Evolutionary conservation across 2,329 filamentous ascomycete genomes (phyloP).

Genomic region (Diplodia scrobiculata): DNA sequence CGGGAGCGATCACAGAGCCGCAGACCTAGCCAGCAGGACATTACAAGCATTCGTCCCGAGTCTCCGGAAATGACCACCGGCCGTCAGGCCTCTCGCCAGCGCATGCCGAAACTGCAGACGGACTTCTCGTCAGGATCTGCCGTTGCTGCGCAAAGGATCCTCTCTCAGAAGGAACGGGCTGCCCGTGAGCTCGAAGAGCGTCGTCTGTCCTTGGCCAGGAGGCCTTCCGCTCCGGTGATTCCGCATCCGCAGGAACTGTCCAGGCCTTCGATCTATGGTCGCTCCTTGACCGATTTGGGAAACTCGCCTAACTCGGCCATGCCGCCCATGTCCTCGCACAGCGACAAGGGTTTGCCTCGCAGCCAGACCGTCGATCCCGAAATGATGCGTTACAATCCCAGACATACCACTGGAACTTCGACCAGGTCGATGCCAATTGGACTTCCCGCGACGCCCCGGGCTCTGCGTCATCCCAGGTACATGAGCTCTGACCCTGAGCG

Average conservation of each 20-base stretch:
- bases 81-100: constrained; percentile 23
- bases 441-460: constrained; percentile 86
- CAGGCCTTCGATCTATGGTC: constrained; percentile 41
- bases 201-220: constrained; percentile 76
- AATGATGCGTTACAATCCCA: constrained; percentile 45
- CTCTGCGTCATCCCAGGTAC: constrained; percentile 80
- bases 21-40: constrained; percentile 33
- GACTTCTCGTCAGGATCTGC: constrained; percentile 29
- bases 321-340: constrained; percentile 42
- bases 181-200: constrained; percentile 87
- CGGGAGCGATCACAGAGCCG: constrained; percentile 45
- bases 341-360: constrained; percentile 50
- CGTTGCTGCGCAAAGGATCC: constrained; percentile 33
- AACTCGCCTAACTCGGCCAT: constrained; percentile 49
- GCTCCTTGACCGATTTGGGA: constrained; percentile 44
- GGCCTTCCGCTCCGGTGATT: constrained; percentile 77
- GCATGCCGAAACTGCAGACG: constrained; percentile 33
- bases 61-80: constrained; percentile 38
- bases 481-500: constrained; percentile 59
- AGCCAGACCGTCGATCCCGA: constrained; percentile 68
- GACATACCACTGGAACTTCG: constrained; percentile 41
- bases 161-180: constrained; percentile 50
- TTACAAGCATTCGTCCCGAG: constrained; percentile 37
- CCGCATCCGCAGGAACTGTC: constrained; percentile 66
- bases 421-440: constrained; percentile 65